Percentiles rank a stretch among this genome's conserved stretches.
Evolutionary conservation across 2,329 filamentous ascomycete species (phyloP).

Genomic region (Seiridium cupressi): DNA sequence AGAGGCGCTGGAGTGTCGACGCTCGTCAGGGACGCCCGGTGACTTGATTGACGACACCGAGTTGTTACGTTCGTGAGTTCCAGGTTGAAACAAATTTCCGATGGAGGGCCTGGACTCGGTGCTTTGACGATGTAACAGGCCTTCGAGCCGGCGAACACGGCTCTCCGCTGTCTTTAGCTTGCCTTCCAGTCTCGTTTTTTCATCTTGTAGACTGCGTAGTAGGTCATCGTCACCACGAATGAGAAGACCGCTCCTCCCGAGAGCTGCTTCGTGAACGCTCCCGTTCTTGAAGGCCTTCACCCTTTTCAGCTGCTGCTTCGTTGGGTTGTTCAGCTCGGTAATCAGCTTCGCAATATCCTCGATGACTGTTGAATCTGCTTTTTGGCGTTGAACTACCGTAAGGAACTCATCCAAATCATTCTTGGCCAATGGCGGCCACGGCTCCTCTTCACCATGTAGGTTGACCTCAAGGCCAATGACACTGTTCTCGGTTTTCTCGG

Average conservation of each 20-base stretch:
- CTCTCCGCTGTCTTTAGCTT: slow-evolving; percentile 83
- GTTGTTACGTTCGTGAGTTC: slow-evolving; percentile 47
- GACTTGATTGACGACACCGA: slow-evolving; percentile 48
- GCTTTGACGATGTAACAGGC: slow-evolving; percentile 82
- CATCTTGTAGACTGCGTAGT: slow-evolving; percentile 72
- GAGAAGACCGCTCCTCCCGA: slow-evolving; percentile 83
- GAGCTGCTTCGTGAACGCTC: slow-evolving; percentile 84
- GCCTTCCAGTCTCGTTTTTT: slow-evolving; percentile 73
- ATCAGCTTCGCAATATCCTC: slow-evolving; percentile 74
- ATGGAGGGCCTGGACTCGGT: slow-evolving; percentile 53
- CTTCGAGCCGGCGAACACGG: slow-evolving; percentile 85
- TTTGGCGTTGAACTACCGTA: slow-evolving; percentile 61
- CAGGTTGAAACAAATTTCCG: slow-evolving; percentile 54
- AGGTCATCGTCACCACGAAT: slow-evolving; percentile 87
- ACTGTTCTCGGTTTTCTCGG: slow-evolving; percentile 64
- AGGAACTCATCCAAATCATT: slow-evolving; percentile 77
- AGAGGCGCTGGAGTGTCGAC: slow-evolving; percentile 37
- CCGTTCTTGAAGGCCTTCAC: slow-evolving; percentile 96
- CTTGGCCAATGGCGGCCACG: slow-evolving; percentile 76
- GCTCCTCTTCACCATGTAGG: slow-evolving; percentile 72
- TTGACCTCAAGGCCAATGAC: slow-evolving; percentile 83
- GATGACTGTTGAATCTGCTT: slow-evolving; percentile 63
- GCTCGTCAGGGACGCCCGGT: slow-evolving; percentile 38
- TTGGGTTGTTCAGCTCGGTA: slow-evolving; percentile 76
- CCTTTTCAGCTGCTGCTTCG: slow-evolving; percentile 80